Evolutionary conservation across 225 moss, liverwort and hornwort genomes (phyloP), one percentile per base, ranked within the genome.

Genomic region (Sphagnum tenellum): DNA sequence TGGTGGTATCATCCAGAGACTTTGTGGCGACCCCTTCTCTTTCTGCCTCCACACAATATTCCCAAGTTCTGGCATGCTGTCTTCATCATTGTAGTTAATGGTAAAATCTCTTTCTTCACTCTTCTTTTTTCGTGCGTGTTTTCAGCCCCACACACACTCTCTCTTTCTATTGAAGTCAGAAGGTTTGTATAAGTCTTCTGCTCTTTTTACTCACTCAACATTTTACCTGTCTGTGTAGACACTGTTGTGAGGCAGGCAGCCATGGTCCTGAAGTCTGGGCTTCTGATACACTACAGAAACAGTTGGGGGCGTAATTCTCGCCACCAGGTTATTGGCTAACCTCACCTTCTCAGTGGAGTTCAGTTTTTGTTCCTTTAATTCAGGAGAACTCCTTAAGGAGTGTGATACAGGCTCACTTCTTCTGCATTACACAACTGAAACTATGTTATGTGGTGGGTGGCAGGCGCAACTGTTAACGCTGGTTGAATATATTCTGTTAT

Each of bases 31-130:
- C 94, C 94, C 4, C 58, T 94, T 48, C 76, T 89, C 56, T 65
- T 94, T 69, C 76, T 89, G 44, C 90, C 94, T 12, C 94, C 94
- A 48, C 78, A 73, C 65, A 84, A 83, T 48, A 94, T 94, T 56
- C 94, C 94, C 47, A 77, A 77, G 71, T 94, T 94, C 70, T 90
- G 94, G 94, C 90, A 90, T 81, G 88, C 86, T n/a, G 88, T 94
- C 59, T 94, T 94, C 72, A 74, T 90, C 61, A 90, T 94, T 68
- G 88, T 94, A 71, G 82, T 90, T 9, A 94, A 94, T 65, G 94
- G 94, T 94, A 86, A 52, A 52, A 5, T 5, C 52, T 5, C 52
- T 52, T 52, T 9, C 6, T 9, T 52, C 52, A 52, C 9, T 52
- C 9, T 9, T 52, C 7, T 52, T 6, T 5, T 9, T 52, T 52